These are phyloP conservation scores for Scedosporium boydii DNA, from an alignment of 2,329 filamentous ascomycete genomes.

Conservation along the genomic window DNA sequence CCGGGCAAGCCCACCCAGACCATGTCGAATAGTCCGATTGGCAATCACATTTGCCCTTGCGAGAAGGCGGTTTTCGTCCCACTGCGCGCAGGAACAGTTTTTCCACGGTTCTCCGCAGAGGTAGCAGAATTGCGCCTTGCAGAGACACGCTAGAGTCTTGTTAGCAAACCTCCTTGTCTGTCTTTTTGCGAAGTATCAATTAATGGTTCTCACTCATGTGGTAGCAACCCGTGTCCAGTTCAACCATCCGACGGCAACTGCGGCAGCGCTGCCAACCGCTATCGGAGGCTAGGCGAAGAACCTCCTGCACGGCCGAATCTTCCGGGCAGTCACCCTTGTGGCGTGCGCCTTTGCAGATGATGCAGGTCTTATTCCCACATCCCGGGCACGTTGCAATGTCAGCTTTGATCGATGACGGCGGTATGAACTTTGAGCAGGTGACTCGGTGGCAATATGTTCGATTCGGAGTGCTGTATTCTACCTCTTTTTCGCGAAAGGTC, in stretches of 20 bases:
- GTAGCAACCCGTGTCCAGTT: slow-evolving; percentile 38
- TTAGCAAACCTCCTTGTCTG: neutral
- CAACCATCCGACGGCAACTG: slow-evolving; percentile 35
- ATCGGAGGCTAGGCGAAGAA: slow-evolving; percentile 28
- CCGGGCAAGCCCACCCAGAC: neutral
- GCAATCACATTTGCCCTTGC: slow-evolving; percentile 22
- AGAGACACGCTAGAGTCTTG: slow-evolving; percentile 29
- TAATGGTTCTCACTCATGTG: slow-evolving; percentile 43
- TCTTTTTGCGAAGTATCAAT: neutral
- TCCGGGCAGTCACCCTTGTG: slow-evolving; percentile 41
- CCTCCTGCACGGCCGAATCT: slow-evolving; percentile 27
- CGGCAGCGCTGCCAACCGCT: slow-evolving; percentile 43
- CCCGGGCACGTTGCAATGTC: slow-evolving; percentile 28
- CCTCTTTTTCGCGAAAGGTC: slow-evolving; percentile 30
- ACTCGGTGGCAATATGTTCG: slow-evolving; percentile 39
- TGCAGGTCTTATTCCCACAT: slow-evolving; percentile 37
- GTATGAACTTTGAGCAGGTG: slow-evolving; percentile 38
- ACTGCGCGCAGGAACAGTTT: slow-evolving; percentile 25
- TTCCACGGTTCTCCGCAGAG: slow-evolving; percentile 33
- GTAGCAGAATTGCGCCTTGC: slow-evolving; percentile 38
- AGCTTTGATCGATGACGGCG: slow-evolving; percentile 16
- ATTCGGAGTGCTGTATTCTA: slow-evolving; percentile 37
- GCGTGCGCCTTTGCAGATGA: slow-evolving; percentile 33
- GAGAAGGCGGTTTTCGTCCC: slow-evolving; percentile 23
- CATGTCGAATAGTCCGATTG: slow-evolving; percentile 11